These are phyloP conservation scores for Hanseniaspora meyeri DNA, from an alignment of 805 yeast genomes.

Conservation along the genomic window DNA sequence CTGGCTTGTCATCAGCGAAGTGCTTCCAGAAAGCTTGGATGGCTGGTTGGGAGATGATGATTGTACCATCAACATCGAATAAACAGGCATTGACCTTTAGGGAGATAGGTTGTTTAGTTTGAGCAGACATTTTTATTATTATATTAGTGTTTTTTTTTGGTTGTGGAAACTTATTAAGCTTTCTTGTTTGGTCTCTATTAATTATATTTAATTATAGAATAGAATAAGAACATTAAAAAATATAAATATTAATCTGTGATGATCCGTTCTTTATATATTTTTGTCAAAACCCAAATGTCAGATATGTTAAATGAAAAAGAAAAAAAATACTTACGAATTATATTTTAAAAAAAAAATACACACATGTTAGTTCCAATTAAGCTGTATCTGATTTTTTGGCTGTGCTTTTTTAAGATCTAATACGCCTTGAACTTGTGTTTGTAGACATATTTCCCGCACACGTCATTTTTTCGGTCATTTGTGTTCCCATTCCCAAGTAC, in stretches of 20 bases:
- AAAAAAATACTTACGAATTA: too few species aligned
- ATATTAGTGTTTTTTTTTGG: neutral
- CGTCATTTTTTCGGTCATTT: neutral
- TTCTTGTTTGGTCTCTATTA: neutral
- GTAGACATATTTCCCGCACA: neutral
- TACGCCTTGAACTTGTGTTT: neutral
- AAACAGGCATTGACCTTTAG: slow-evolving; percentile 38
- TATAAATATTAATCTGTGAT: neutral
- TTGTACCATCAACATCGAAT: slow-evolving; percentile 81
- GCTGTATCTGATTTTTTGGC: too few species aligned
- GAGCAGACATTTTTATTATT: slow-evolving; percentile 13
- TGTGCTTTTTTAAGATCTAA: neutral
- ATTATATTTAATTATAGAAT: neutral
- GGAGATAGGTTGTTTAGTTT: slow-evolving; percentile 22
- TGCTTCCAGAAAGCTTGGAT: slow-evolving; percentile 75
- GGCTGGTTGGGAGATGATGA: slow-evolving; percentile 71
- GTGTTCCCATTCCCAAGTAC: neutral
- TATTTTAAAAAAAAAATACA: too few species aligned
- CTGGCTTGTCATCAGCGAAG: slow-evolving; percentile 53
- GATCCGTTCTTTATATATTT: neutral
- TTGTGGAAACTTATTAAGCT: neutral
- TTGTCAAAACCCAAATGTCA: neutral
- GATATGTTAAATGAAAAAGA: neutral
- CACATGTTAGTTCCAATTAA: too few species aligned
- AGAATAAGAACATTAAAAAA: neutral